Conservation (phyloP, 257 asterid species). For the Solanum gracilifrons region DNA sequence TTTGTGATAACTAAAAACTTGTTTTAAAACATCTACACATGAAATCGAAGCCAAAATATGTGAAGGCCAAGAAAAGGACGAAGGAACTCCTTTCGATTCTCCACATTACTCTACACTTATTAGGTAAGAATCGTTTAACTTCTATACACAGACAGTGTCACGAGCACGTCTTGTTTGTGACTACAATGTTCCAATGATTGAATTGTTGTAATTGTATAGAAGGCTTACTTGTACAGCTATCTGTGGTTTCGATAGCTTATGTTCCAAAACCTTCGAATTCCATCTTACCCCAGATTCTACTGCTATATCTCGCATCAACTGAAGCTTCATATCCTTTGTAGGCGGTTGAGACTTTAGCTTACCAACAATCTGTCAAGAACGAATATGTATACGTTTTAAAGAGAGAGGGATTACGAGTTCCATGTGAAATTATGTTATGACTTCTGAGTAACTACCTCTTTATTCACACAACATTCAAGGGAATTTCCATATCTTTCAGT, state of each 20-base stretch:
- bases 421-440: not conserved
- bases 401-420: not conserved
- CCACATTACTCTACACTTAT: not conserved
- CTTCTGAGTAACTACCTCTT: slow-evolving; percentile 32
- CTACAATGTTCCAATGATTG: not conserved
- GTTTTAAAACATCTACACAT: not conserved
- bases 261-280: slow-evolving; percentile 54
- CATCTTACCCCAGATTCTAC: slow-evolving; percentile 46
- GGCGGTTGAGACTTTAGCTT: slow-evolving; percentile 40
- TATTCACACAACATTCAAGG: slow-evolving; percentile 35
- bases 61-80: not conserved
- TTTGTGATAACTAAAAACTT: not conserved
- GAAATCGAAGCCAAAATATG: not conserved
- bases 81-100: not conserved
- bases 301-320: slow-evolving; percentile 55
- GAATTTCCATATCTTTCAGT: slow-evolving; percentile 56
- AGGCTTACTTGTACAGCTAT: slow-evolving; percentile 27
- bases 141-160: not conserved
- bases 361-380: slow-evolving; percentile 40
- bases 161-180: not conserved
- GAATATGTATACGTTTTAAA: not conserved
- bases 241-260: slow-evolving; percentile 25
- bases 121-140: not conserved
- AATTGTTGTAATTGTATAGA: not conserved
- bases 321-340: slow-evolving; percentile 49